Evolutionary conservation across 306 rosid genomes (phyloP), one percentile per base, ranked within the genome.

Genomic region (Styphnolobium japonicum): DNA sequence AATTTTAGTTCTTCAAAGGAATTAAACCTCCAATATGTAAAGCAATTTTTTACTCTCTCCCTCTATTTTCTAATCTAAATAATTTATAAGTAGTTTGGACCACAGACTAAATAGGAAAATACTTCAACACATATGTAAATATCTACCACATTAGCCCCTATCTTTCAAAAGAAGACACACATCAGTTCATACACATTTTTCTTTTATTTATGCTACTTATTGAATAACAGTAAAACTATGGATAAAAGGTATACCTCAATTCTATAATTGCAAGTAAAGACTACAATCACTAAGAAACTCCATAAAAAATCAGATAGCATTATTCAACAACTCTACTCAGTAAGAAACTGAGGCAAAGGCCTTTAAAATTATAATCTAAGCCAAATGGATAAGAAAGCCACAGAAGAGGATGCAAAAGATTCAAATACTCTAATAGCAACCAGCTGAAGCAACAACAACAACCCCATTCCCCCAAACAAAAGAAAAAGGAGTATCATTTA

Each of bases 1-100:
- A 21, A 74, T 31, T 55, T 29, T 68, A 68, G 52, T 56, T 70
- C 25, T 62, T 76, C 56, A n/a, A 76, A 43, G 49, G 75, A 71
- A 53, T 58, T 33, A 18, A 56, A 43, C 42, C 75, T 46, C 78
- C 33, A 55, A 25, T 34, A 40, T 53, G 57, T 43, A 52, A 43
- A 69, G 37, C 23, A 70, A 43, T 39, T 33, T 55, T 45, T 40
- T 6, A 18, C 39, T 58, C 42, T 48, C 52, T 19, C 61, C 66
- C 48, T 37, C 29, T 40, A 65, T 64, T 43, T 53, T 21, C 67
- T 69, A 53, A 37, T 62, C 46, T 68, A 67, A 79, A 52, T 27
- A 58, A 49, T 52, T 67, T 37, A 53, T 42, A 43, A 75, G 57
- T 67, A 45, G 57, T 65, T 77, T 33, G 56, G 27, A 34, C 64